A percentile compares a stretch with the other conserved stretches of the same genome.
Conservation (phyloP, 2,329 filamentous ascomycete genomes). For the Lasiodiplodia hormozganensis region DNA sequence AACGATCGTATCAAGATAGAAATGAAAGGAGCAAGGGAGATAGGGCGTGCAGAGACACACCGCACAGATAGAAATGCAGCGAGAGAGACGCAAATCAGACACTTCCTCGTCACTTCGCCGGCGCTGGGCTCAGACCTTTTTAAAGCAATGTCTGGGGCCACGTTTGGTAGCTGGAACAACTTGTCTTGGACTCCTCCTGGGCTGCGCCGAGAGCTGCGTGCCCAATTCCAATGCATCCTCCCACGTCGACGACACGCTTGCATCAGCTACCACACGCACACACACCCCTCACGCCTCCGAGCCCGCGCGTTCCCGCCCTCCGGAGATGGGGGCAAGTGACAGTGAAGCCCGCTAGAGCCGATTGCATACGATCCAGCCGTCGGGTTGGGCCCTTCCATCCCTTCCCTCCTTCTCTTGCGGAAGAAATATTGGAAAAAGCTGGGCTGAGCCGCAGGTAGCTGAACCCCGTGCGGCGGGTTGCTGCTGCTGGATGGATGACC, state of each 20-base stretch:
- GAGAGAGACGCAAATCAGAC: not conserved
- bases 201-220: conserved; percentile 16
- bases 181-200: not conserved
- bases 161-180: not conserved
- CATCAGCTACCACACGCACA: not conserved
- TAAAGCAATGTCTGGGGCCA: not conserved
- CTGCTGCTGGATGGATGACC: not conserved
- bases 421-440: not conserved
- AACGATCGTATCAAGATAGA: not conserved
- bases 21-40: not conserved
- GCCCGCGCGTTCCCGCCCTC: not conserved
- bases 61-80: not conserved
- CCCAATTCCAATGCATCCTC: conserved; percentile 2
- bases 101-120: not conserved
- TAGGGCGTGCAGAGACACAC: not conserved
- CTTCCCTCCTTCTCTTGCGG: too few species aligned
- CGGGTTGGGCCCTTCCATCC: not conserved
- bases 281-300: not conserved
- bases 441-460: not conserved
- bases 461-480: not conserved
- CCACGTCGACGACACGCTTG: not conserved
- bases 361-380: not conserved
- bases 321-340: not conserved
- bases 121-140: conserved; percentile 10
- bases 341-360: conserved; percentile 1